Base-by-base conservation (phyloP, 129 eudicot species). In the Arctium minus region DNA sequence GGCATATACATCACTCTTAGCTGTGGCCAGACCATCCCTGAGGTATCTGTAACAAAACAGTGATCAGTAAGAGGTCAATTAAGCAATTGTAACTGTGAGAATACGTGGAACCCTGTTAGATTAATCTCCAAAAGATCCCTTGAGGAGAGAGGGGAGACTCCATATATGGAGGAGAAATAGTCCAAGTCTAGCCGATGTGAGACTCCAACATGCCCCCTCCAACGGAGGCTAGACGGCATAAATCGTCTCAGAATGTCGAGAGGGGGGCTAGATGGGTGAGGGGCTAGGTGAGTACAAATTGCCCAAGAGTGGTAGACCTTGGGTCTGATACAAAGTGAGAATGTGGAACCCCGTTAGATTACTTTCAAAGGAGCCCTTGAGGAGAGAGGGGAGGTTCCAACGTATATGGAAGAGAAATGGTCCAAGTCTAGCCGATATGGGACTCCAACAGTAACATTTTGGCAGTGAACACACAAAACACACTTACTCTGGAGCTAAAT, bases 401-500 rank as follows among this genome's bases (percentile, higher is more conserved):
- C 27, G 27, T 22, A 22, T 22, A 22, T 22, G 27, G 27, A 22
- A 22, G 27, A 22, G 27, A 22, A 22, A 22, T 22, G 27, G 27
- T 22, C 27, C 13, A 8, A 44, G 50, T 44, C 50, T 44, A 44
- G 50, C 13, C 50, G 17, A 46, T 46, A 11, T 46, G 17, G 56
- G 17, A 46, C 56, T 46, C 56, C 17, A 46, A 46, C 56, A 10
- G 17, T 10, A 46, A 46, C 56, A 60, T 30, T 35, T 33, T 72
- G 72, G 27, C 39, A 22, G 79, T 38, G 70, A 9, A 53, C 65
- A 39, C 53, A 33, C 22, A 65, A n/a, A 4, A 64, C 37, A 77
- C 27, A 90, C 99, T 83, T 92, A 96, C 99, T 96, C 99, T 0
- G 97, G 99, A 83, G 99, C 97, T 70, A 96, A 88, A 82, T 96